Evolutionary conservation across 1,139 yeast species (phyloP), one percentile per base, ranked within the genome.

Genomic region (Debaryomycetaceae sp.): DNA sequence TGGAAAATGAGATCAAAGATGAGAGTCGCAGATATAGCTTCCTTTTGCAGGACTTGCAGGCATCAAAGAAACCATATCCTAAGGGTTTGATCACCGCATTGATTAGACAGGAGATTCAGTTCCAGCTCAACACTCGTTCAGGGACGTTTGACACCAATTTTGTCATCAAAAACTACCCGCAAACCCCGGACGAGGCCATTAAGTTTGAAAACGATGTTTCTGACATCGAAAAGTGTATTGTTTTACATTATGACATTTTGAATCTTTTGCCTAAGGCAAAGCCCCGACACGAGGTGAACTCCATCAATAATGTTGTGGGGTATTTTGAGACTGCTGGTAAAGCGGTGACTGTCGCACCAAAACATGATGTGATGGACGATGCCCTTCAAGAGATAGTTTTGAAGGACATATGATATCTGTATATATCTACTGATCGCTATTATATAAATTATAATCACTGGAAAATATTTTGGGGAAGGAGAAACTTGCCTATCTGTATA

Each of bases 401-500:
- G 45, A 63, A 62, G 44, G 63, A 62, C 47, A 42, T 58, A 42
- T 58, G 50, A 38, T 17, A 17, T 17, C 20, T 17, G 20, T 17
- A 17, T 17, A 17, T 17, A 17, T 17, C 4, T 17, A 17, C 20
- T 4, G 4, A 17, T 17, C 20, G 20, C 20, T 17, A 17, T 2
- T 17, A 17, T 4, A 17, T 17, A 17, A 17, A 17, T 17, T 17
- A 2, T 27, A 17, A 7, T 44, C 24, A 45, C n/a, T 43, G 53
- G 45, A 66, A 66, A 39, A 69, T 72, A 46, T 83, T 82, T 57
- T 91, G 97, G 0, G 98, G 97, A 0, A 81, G 69, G 45, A 66
- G 66, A 58, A 88, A 90, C 13, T 23, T 27, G 35, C 56, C 53
- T 2, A 90, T 41, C 0, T 78, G 78, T 1, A 77, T 58, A 23